Percentiles rank a stretch among this genome's conserved stretches.
These are phyloP conservation scores for Hypoxylon sp. DNA, from an alignment of 2,329 filamentous ascomycete species.

Conservation along the genomic window DNA sequence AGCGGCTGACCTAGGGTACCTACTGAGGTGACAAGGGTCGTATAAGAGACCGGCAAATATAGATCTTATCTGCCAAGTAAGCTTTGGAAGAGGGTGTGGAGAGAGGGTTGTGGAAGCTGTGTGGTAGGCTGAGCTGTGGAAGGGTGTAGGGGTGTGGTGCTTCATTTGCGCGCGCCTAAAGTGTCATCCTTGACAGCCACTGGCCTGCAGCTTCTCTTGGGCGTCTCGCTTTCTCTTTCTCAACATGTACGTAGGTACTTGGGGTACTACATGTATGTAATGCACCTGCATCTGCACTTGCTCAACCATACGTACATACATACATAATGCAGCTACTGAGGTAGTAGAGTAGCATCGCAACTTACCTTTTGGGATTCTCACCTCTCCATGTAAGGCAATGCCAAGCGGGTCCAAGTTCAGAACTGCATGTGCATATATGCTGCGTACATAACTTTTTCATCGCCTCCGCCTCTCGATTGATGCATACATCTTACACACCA, in stretches of 20 bases:
- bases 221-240: slow-evolving; percentile 33
- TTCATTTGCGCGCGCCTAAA: slow-evolving; percentile 48
- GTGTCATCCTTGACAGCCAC: slow-evolving; percentile 14
- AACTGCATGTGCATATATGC: not conserved
- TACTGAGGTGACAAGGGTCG: slow-evolving; percentile 23
- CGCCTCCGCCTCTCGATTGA: slow-evolving; percentile 18
- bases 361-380: not conserved
- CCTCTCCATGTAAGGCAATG: slow-evolving; percentile 13
- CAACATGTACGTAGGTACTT: slow-evolving; percentile 2
- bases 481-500: slow-evolving; percentile 11
- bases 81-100: slow-evolving; percentile 3
- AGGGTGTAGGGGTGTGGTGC: slow-evolving; percentile 33
- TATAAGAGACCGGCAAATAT: slow-evolving; percentile 41
- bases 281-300: not conserved
- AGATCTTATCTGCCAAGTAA: slow-evolving; percentile 36
- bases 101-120: not conserved
- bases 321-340: not conserved
- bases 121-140: slow-evolving; percentile 34
- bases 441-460: not conserved
- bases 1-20: slow-evolving; percentile 31
- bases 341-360: not conserved
- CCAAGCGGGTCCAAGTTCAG: slow-evolving; percentile 1
- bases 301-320: not conserved
- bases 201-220: slow-evolving; percentile 25
- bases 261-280: not conserved